phyloP scores from a whole-genome alignment of 1,284 basidiomycete genomes.

The Thecaphora thlaspeos region DNA sequence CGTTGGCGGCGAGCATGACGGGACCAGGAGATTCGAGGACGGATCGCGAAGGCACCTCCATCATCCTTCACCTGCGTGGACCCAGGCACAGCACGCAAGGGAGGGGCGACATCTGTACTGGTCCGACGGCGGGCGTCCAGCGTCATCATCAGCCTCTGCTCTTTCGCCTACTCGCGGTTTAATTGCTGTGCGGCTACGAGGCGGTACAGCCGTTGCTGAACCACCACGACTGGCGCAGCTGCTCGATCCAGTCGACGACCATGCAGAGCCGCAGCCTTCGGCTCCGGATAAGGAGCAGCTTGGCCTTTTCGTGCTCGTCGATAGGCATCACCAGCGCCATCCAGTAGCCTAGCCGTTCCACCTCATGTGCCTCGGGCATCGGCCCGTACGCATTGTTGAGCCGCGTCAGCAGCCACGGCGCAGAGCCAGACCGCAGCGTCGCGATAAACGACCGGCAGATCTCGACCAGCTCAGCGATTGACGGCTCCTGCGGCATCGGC shows the following conservation, averaged over 20 bases:
- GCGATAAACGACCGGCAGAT: constrained; percentile 77
- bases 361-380: constrained; percentile 41
- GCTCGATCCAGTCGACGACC: constrained; percentile 90
- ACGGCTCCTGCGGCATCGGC: constrained; percentile 49
- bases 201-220: constrained; percentile 59
- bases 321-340: constrained; percentile 89
- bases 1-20: no score
- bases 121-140: no score
- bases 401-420: constrained; percentile 86
- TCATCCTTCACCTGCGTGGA: no score
- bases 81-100: no score
- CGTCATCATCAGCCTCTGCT: no score
- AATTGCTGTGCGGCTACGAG: no score
- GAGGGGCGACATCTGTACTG: no score
- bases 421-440: constrained; percentile 75
- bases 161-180: no score
- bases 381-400: constrained; percentile 64
- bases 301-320: constrained; percentile 88
- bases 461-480: constrained; percentile 72
- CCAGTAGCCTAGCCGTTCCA: constrained; percentile 63
- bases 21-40: no score
- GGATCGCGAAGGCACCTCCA: no score
- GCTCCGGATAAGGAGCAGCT: constrained; percentile 83
- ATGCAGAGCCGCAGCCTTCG: constrained; percentile 74
- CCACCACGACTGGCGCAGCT: constrained; percentile 62